These are phyloP conservation scores for Tulasnella sp. DNA, from an alignment of 768 basidiomycete genomes.

Conservation along the genomic window DNA sequence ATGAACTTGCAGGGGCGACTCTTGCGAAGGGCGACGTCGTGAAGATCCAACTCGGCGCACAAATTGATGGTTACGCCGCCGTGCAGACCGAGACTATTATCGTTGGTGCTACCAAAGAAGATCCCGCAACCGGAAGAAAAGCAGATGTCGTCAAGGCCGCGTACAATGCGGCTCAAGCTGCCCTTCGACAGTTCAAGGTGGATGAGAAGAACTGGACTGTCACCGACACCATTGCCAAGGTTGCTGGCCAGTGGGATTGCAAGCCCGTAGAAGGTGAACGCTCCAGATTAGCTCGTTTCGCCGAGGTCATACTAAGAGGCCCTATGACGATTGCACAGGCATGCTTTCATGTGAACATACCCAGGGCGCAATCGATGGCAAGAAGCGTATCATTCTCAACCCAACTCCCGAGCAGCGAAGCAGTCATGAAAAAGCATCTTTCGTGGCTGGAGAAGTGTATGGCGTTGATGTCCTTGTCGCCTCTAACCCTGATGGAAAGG, in stretches of 20 bases:
- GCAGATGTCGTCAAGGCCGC: constrained; percentile 95
- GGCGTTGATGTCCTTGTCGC: constrained; percentile 92
- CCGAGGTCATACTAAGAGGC: neutral
- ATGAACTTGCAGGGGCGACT: constrained; percentile 66
- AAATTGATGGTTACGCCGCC: constrained; percentile 96
- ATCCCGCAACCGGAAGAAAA: constrained; percentile 79
- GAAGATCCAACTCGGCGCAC: constrained; percentile 94
- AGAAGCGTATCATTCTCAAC: constrained; percentile 93
- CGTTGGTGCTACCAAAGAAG: constrained; percentile 72
- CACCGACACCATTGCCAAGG: constrained; percentile 80
- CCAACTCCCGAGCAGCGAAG: constrained; percentile 81
- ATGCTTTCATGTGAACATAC: constrained; percentile 95
- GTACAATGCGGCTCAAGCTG: constrained; percentile 88
- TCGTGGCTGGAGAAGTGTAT: constrained; percentile 93
- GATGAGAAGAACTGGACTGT: constrained; percentile 96
- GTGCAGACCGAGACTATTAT: constrained; percentile 93
- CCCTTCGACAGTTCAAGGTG: constrained; percentile 86
- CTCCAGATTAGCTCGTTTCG: neutral
- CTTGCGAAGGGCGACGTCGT: constrained; percentile 89
- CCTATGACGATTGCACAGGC: constrained; percentile 50
- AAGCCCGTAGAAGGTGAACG: constrained; percentile 89
- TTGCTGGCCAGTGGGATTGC: constrained; percentile 74
- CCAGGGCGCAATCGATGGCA: constrained; percentile 94
- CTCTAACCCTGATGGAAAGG: constrained; percentile 90
- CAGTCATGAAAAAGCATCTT: constrained; percentile 81